Base-by-base conservation (phyloP, 306 rosid species). In the Vachellia collinsii region DNA sequence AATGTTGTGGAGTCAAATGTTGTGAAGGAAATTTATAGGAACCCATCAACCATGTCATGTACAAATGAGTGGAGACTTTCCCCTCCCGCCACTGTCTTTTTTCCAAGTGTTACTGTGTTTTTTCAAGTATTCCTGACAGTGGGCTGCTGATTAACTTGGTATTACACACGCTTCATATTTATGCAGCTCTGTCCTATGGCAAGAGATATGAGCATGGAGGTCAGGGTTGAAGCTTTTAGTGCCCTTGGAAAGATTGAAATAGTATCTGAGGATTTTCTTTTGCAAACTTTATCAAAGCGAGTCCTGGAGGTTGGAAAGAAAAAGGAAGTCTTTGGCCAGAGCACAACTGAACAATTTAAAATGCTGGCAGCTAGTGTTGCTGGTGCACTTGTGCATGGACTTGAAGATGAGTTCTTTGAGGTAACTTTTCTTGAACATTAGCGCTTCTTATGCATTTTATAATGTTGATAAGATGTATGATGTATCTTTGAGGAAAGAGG, bases 331-430 rank as follows among this genome's bases (percentile, higher is more conserved):
- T 38, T 72, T 82, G 89, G 75, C 76, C 89, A 72, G 81, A 73
- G 38, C 82, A 53, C 80, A 12, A 76, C 84, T 39, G 93, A 86
- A 79, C 92, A 88, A 83, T 81, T 87, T 80, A 84, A 75, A 56
- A 41, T 29, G 74, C 76, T 84, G 68, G 88, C 92, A 47, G 78
- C 80, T 36, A 86, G 75, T 79, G 92, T 84, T 44, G 99, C 99
- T 20, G 99, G 97, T 70, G 93, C 92, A 79, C 65, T 91, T 34
- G 80, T 94, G 80, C 99, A 94, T 87, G 99, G 99, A 74, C 92
- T 91, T 58, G 99, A 95, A 87, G 99, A 95, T 85, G 99, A 93
- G 87, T 93, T 89, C 88, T 86, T 82, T 79, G 92, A 93, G 97
- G 99, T 91, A 90, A 83, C 74, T 75, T 85, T 43, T 13, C 39